Conservation (phyloP, 2,329 filamentous ascomycete genomes). For the Fusarium subtropicale region DNA sequence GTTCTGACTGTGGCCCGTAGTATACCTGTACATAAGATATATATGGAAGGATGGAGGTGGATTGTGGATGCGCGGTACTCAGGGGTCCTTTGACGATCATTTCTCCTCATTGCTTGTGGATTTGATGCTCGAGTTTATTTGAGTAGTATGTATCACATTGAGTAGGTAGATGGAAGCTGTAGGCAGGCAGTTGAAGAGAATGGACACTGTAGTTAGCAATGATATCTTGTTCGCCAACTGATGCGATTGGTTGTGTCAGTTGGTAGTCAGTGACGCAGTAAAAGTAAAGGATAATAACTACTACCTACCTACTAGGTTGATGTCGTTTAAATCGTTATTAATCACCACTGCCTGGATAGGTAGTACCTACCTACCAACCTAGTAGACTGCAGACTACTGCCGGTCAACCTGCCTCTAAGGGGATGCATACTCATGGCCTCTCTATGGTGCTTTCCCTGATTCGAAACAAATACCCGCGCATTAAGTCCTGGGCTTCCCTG, state of each 20-base stretch:
- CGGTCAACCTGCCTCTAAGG: constrained; percentile 6
- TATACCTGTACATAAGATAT: background rate
- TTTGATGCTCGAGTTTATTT: constrained; percentile 6
- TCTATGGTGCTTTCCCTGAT: constrained; percentile 31
- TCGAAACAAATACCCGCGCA: constrained; percentile 33
- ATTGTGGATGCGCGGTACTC: constrained; percentile 10
- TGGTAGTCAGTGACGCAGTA: background rate
- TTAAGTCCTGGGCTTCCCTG: constrained; percentile 30
- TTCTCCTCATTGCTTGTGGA: background rate
- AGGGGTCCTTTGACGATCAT: constrained; percentile 25
- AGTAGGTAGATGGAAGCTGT: background rate
- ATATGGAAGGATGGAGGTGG: background rate
- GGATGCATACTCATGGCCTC: constrained; percentile 5
- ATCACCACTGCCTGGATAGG: background rate
- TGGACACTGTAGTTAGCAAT: background rate
- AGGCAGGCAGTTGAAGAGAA: background rate
- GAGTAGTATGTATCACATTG: background rate
- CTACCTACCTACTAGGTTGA: background rate
- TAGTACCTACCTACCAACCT: too few species aligned
- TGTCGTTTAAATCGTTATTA: background rate
- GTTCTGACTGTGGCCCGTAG: background rate
- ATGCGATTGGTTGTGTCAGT: constrained; percentile 21
- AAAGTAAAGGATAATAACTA: background rate
- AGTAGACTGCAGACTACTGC: constrained; percentile 1
- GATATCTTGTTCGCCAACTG: background rate